Conservation (phyloP, 2,329 filamentous ascomycete species). For the Paraphoma chrysanthemicola region DNA sequence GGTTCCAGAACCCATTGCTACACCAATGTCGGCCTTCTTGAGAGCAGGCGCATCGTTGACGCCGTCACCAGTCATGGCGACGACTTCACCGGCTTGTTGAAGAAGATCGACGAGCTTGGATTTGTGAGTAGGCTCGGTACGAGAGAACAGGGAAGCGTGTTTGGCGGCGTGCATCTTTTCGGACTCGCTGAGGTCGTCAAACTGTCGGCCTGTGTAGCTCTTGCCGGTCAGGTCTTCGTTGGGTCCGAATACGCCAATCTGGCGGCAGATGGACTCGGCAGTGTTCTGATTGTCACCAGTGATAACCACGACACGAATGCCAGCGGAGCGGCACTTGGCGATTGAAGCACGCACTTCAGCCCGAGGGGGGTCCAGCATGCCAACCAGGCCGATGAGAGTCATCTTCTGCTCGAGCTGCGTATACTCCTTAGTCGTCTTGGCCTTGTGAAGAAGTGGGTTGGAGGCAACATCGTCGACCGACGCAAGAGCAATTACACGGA, state of each 20-base stretch:
- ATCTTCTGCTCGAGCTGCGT: conserved; percentile 88
- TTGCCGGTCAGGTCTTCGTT: conserved; percentile 86
- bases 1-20: conserved; percentile 97
- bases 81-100: conserved; percentile 89
- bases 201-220: conserved; percentile 94
- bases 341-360: conserved; percentile 89
- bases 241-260: conserved; percentile 89
- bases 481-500: conserved; percentile 93
- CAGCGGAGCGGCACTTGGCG: conserved; percentile 85
- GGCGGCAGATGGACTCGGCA: conserved; percentile 94
- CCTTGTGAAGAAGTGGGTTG: conserved; percentile 73
- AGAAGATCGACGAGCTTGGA: conserved; percentile 97
- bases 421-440: conserved; percentile 86
- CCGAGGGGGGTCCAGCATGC: conserved; percentile 95
- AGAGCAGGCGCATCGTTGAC: conserved; percentile 97
- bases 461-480: conserved; percentile 77
- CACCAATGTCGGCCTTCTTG: conserved; percentile 98
- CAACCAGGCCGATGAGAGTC: conserved; percentile 91
- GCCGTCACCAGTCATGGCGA: conserved; percentile 98
- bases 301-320: conserved; percentile 96
- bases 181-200: conserved; percentile 79
- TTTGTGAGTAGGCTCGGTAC: conserved; percentile 95
- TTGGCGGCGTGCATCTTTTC: conserved; percentile 87
- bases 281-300: conserved; percentile 98
- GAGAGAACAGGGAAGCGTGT: conserved; percentile 89